Percentiles rank a stretch among this genome's conserved stretches.
phyloP scores from a whole-genome alignment of 2,329 filamentous ascomycete species.

The Penicillium rolfsii region DNA sequence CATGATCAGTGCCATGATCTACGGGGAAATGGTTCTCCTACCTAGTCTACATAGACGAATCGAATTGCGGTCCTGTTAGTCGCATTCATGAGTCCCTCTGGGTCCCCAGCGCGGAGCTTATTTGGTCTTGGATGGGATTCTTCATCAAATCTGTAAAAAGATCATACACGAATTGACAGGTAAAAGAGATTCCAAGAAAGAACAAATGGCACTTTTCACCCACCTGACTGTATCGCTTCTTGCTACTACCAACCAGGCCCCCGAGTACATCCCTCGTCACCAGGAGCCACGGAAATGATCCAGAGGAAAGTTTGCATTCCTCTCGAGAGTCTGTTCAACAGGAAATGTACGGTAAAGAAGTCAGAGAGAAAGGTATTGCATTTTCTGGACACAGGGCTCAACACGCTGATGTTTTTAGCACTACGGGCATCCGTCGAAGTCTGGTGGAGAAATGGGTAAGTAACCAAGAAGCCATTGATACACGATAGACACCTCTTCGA shows the following conservation, averaged over 20 bases:
- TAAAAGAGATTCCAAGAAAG: neutral
- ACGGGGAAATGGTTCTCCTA: neutral
- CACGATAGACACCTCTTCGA: neutral
- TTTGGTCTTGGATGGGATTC: neutral
- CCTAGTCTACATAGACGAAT: neutral
- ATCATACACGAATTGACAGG: neutral
- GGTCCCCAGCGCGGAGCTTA: neutral
- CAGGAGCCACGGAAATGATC: neutral
- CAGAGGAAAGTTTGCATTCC: neutral
- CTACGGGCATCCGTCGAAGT: no score
- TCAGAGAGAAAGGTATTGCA: neutral
- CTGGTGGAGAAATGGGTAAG: neutral
- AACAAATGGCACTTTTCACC: neutral
- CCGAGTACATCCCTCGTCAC: neutral
- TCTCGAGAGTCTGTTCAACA: neutral
- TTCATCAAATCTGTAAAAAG: neutral
- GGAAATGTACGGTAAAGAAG: neutral
- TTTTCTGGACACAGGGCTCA: neutral
- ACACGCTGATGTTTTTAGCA: neutral
- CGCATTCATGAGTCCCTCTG: neutral
- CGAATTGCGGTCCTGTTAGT: neutral
- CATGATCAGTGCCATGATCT: neutral
- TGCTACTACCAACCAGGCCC: neutral
- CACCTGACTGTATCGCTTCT: neutral
- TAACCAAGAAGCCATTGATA: neutral